Base-by-base conservation (phyloP, 2,329 filamentous ascomycete genomes). In the Simplicillium sp. region DNA sequence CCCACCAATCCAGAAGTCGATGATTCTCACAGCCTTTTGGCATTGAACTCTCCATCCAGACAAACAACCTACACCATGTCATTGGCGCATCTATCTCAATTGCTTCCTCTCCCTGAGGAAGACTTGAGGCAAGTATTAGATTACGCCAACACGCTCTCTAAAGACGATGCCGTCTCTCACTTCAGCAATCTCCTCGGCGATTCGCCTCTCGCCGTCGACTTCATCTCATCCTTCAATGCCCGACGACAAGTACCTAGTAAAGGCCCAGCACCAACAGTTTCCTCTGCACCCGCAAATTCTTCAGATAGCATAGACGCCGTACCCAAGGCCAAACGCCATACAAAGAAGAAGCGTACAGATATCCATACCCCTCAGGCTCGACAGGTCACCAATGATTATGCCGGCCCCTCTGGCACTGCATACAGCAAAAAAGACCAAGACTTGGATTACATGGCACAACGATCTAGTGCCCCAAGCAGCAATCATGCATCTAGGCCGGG, bases 171-270 rank as follows among this genome's bases (percentile, higher is more conserved):
- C 12, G 87, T 80, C 38, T 81, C 88, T 34, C 87, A 97, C 60
- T 82, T 98, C 46, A 84, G 81, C 59, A 87, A 92, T 55, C 69
- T 98, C 40, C 75, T 98, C 0, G 92, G 90, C 38, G 87, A 94
- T 58, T 88, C 85, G 7, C 77, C 88, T 2, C 80, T 84, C 51
- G 75, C 70, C 33, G 66, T 88, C 46, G 82, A 88, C 52, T 92
- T 87, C 57, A 81, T 89, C 48, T 78, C 86, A 1, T 82, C 80
- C 14, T 90, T 90, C 58, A 97, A 95, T 57, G 75, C 81, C 3
- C 77, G 68, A 14, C 64, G 77, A 38, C 62, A 70, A 49, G 44
- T 46, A 4, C 44, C 50, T 7, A 20, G 13, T 13, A 33, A 15
- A 33, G 12, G 15, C 7, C 12, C 31, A n/a, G 31, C 31, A n/a